Evolutionary conservation across 371 early-diverging fungal genomes (phyloP), one percentile per base, ranked within the genome.

Genomic region (Scutellospora calospora): DNA sequence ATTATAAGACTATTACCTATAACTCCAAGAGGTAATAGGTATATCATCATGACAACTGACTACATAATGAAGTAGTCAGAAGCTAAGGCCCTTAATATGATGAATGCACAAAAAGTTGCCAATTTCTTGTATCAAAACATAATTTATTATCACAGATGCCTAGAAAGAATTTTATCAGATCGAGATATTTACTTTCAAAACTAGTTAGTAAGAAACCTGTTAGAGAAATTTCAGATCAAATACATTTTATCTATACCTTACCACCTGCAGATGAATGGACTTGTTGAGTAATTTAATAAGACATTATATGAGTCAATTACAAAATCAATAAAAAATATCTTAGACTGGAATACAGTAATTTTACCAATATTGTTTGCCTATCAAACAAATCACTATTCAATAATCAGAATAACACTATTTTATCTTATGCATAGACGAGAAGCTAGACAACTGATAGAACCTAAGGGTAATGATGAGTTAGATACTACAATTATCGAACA

Each of bases 31-130:
- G 84, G 85, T 0, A 88, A 88, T 75, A 81, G 63, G 5, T 88
- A 82, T 82, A 87, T 90, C 11, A 33, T 89, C 0, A 81, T 85
- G 0, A 88, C 88, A 14, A 84, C 86, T 45, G 89, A 87, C 80
- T 60, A 60, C n/a, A 11, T 60, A 27, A 60, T 27, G 8, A 60
- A 27, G n/a, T 60, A n/a, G 60, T 27, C 84, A 0, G 62, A 87
- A 8, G 87, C 87, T 0, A 74, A 22, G 20, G 86, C 88, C 5
- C 18, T 87, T 18, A 81, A 80, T 20, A 74, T 72, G 18, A 82
- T 85, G 0, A 80, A 81, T 5, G 83, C 81, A 14, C 59, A 77
- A 9, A 76, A 81, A 0, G 82, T 86, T 12, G 86, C 83, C 16
- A 63, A 66, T 0, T 87, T 88, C 76, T 20, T 89, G 0, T 86